These are phyloP conservation scores for Fusarium buxicola DNA, from an alignment of 2,329 filamentous ascomycete species.

Conservation along the genomic window DNA sequence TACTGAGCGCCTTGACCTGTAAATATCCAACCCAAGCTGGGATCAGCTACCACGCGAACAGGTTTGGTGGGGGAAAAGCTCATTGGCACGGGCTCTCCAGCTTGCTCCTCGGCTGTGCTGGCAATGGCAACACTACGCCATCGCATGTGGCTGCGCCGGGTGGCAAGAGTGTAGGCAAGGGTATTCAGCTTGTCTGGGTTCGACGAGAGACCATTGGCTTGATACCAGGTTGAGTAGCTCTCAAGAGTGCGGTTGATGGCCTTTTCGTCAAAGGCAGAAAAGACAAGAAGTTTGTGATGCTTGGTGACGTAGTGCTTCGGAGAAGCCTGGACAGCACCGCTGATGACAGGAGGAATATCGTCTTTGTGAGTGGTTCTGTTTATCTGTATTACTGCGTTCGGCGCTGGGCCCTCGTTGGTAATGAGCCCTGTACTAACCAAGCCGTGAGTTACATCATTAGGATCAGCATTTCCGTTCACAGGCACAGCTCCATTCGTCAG, in stretches of 20 bases:
- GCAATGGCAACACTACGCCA: slow-evolving; percentile 8
- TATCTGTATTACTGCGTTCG: no score
- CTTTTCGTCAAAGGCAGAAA: slow-evolving; percentile 50
- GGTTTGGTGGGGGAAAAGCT: neutral
- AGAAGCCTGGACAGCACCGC: neutral
- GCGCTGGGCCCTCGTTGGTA: no score
- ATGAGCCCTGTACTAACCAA: no score
- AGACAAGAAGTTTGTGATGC: slow-evolving; percentile 53
- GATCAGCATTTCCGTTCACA: no score
- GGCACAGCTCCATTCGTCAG: neutral
- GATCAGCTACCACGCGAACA: slow-evolving; percentile 1
- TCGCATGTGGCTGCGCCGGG: slow-evolving; percentile 44
- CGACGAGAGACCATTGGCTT: neutral
- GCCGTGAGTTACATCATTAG: no score
- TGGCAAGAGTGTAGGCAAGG: slow-evolving; percentile 48
- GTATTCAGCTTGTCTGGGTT: neutral
- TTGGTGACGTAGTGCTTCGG: neutral
- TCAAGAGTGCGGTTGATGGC: slow-evolving; percentile 36
- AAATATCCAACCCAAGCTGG: slow-evolving; percentile 42
- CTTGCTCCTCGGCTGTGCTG: neutral
- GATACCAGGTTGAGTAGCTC: neutral
- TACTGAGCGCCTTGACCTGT: slow-evolving; percentile 53
- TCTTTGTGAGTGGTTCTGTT: neutral
- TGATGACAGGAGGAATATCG: neutral
- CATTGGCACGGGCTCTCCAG: no score